Conservation (phyloP, 345 rosid species). For the Angophora floribunda region DNA sequence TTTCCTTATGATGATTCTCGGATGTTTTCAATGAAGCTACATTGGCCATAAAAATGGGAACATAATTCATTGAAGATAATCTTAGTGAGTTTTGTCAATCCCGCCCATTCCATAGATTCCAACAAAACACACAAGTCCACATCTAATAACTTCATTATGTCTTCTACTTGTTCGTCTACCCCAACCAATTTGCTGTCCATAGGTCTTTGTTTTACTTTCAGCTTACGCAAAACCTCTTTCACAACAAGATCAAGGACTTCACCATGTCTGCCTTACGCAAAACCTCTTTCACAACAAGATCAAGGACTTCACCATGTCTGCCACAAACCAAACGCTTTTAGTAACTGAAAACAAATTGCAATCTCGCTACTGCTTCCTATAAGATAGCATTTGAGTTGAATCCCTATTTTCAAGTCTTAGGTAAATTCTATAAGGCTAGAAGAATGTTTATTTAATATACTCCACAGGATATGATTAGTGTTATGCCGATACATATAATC, state of each 20-base stretch:
- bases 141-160: neutral
- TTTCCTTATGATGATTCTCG: neutral
- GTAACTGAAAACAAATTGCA: too few species aligned
- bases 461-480: too few species aligned
- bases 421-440: too few species aligned
- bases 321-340: neutral
- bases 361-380: too few species aligned
- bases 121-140: neutral
- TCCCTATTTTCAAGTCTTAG: too few species aligned
- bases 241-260: neutral
- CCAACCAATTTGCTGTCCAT: neutral
- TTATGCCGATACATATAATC: too few species aligned
- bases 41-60: neutral
- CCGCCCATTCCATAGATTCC: neutral
- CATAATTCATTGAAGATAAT: too few species aligned
- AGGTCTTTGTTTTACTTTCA: neutral
- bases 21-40: neutral
- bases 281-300: neutral
- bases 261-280: neutral
- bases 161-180: neutral
- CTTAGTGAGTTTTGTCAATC: neutral
- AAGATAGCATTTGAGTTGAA: too few species aligned
- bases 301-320: neutral
- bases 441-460: too few species aligned
- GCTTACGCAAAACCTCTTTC: neutral